Evolutionary conservation across 495 filamentous ascomycete genomes (phyloP), one percentile per base, ranked within the genome.

Genomic region (Podospora fimiseda): DNA sequence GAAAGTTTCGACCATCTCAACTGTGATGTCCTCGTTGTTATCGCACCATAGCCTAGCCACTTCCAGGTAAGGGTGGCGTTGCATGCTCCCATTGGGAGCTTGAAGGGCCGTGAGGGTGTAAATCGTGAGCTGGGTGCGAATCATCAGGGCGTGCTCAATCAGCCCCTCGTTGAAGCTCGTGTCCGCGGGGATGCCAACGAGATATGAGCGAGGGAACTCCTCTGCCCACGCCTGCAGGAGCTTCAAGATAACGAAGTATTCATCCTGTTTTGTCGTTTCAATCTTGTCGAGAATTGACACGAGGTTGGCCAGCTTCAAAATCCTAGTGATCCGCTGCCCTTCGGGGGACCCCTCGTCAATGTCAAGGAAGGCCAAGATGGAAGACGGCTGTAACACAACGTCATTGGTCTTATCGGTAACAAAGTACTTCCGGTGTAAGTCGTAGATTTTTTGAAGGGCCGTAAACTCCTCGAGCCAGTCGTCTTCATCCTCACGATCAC

Each of bases 51-150:
- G 43, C 3, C 30, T 48, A 16, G 51, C 40, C 5, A 67, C n/a
- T 18, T 47, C 13, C 15, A 51, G 19, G 2, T 39, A 33, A 1
- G 58, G 58, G 36, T 58, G 40, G 30, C 58, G 49, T 3, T 49
- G 36, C 14, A 15, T 9, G 7, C 14, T 15, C 7, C 47, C 36
- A 6, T 57, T 24, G n/a, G n/a, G n/a, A 3, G 5, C 19, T 3
- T 55, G 43, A 9, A 58, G 45, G 9, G 19, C 21, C 15, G 48
- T 2, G 2, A 65, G 55, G 9, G 36, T 56, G 15, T 15, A 15
- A 16, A 64, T 55, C 16, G 59, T 50, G 3, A 59, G 51, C 13
- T 64, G 63, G 16, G 53, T 62, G 22, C 65, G 65, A 40, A 66
- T 61, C 37, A 61, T 49, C 9, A 63, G 9, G 8, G 48, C 37